Percentiles rank a stretch among this genome's conserved stretches.
phyloP scores from a whole-genome alignment of 129 eudicot genomes.

The Ambrosia artemisiifolia region DNA sequence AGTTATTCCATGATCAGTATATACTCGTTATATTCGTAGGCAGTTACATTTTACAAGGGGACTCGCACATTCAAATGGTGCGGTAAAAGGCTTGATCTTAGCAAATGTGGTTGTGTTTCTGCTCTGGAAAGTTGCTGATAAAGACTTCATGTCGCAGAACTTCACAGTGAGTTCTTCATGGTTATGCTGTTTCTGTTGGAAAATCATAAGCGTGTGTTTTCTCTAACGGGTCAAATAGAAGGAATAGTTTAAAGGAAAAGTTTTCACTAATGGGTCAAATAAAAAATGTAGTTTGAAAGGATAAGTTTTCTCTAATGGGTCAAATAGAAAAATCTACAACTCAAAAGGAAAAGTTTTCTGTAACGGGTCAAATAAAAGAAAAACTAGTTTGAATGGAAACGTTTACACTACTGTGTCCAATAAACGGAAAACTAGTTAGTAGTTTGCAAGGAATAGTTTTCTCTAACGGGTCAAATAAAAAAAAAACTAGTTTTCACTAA shows the following conservation, averaged over 20 bases:
- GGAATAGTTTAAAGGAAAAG: not conserved
- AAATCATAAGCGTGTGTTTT: not conserved
- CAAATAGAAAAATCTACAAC: not conserved
- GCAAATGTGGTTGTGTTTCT: conserved; percentile 65
- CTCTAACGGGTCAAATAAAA: too few species aligned
- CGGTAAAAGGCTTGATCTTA: conserved; percentile 54
- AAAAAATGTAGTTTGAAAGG: not conserved
- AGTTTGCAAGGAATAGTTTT: too few species aligned
- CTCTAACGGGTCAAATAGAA: not conserved
- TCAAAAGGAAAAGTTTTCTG: too few species aligned
- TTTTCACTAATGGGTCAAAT: not conserved
- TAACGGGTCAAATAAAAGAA: too few species aligned
- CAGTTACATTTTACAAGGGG: conserved; percentile 40
- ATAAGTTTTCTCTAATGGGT: not conserved
- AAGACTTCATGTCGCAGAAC: conserved; percentile 55
- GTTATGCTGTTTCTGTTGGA: not conserved
- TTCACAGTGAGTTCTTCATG: conserved; percentile 49
- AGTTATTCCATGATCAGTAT: not conserved
- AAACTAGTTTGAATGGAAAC: too few species aligned
- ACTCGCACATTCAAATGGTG: conserved; percentile 35
- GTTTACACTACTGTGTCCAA: too few species aligned
- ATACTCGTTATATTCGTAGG: conserved; percentile 30
- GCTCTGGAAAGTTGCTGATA: conserved; percentile 51
- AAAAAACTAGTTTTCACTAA: too few species aligned
- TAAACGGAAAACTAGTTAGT: too few species aligned